Base-by-base conservation (phyloP, 2,329 filamentous ascomycete genomes). In the Zasmidium cellare region DNA sequence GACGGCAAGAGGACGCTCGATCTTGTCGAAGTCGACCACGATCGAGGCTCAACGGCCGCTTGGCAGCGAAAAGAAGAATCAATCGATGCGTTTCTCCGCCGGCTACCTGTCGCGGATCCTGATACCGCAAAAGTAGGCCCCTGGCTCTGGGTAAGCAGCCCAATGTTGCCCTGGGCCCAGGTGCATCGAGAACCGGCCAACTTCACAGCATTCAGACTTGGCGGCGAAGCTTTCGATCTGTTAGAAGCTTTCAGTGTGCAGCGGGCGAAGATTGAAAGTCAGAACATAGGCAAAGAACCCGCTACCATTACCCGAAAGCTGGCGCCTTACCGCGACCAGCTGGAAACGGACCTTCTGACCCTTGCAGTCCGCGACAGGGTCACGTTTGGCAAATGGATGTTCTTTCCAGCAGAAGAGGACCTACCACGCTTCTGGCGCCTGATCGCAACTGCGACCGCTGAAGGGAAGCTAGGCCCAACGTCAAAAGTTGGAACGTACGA, bases 131-230 rank as follows among this genome's bases (percentile, higher is more conserved):
- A 67, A 0, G 65, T 75, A 0, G 78, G 81, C 2, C 82, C 82
- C 0, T 94, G 90, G 88, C 90, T 96, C 49, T 91, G 83, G 77
- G 83, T 89, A 45, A 82, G 81, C 53, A 91, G 91, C 70, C 88
- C 87, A 82, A 82, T 46, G 23, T 31, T 55, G 11, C 56, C 56
- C 18, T 49, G 38, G 20, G 45, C 48, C 67, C 64, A 67, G 20
- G 52, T 77, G 57, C 7, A 65, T 68, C 24, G 76, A 55, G 75
- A 78, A 59, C 71, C 77, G 24, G 77, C 77, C 5, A 78, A 83
- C 41, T 67, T 83, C 1, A 61, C 70, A 0, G 72, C 78, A 0
- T 83, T 90, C 38, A 75, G 78, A 2, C 71, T 80, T 20, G 80
- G 79, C 16, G 88, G 85, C 0, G 72, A 72, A 45, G 44, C 20